Percentiles rank a stretch among this genome's conserved stretches.
Evolutionary conservation across 495 filamentous ascomycete species (phyloP).

Genomic region (Aspergillus wentii): DNA sequence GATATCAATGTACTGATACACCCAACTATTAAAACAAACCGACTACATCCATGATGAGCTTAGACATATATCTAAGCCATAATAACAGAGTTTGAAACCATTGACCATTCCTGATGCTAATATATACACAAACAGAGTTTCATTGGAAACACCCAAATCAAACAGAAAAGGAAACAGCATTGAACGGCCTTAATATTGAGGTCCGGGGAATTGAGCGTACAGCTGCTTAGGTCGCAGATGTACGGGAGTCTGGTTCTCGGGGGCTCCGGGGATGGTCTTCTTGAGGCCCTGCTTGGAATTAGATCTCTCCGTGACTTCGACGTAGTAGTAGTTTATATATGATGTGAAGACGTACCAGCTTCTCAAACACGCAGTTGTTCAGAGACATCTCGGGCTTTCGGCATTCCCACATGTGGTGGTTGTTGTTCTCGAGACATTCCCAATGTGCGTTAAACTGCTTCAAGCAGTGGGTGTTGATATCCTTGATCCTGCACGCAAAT

Average conservation of each 20-base stretch:
- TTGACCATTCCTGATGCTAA: slow-evolving; percentile 38
- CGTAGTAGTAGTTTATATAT: not conserved
- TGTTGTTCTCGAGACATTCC: slow-evolving; percentile 94
- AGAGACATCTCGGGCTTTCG: slow-evolving; percentile 69
- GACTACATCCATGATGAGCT: slow-evolving; percentile 2
- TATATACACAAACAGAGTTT: slow-evolving; percentile 36
- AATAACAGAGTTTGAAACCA: slow-evolving; percentile 20
- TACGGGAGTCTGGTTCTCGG: slow-evolving; percentile 70
- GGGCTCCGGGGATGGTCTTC: slow-evolving; percentile 83
- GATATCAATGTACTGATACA: no score
- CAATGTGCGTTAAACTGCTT: slow-evolving; percentile 88
- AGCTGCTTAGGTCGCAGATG: slow-evolving; percentile 77
- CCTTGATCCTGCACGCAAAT: slow-evolving; percentile 64
- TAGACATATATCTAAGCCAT: slow-evolving; percentile 4
- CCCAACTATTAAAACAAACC: not conserved
- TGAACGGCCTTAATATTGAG: slow-evolving; percentile 29
- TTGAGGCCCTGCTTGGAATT: slow-evolving; percentile 63
- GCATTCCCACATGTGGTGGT: slow-evolving; percentile 94
- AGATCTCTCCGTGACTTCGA: no score
- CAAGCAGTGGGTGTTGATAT: slow-evolving; percentile 94
- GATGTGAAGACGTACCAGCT: slow-evolving; percentile 61
- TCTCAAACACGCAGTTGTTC: slow-evolving; percentile 92
- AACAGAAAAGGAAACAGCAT: slow-evolving; percentile 11
- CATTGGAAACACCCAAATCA: slow-evolving; percentile 18
- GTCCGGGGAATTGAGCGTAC: slow-evolving; percentile 53